Percentiles rank a stretch among this genome's conserved stretches.
These are phyloP conservation scores for Brassica napus DNA, from an alignment of 345 rosid species.

Conservation along the genomic window DNA sequence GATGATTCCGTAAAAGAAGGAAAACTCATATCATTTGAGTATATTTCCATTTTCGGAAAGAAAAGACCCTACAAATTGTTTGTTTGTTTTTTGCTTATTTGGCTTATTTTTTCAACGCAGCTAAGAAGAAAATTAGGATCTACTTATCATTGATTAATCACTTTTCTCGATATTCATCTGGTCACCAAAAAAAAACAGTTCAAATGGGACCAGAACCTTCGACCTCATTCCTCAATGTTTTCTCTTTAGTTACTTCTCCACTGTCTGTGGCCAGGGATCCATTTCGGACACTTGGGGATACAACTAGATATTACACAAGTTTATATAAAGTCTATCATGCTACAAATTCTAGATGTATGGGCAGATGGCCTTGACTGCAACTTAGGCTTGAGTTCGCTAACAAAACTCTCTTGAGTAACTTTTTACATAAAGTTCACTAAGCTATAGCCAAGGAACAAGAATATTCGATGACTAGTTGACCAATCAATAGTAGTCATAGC, in stretches of 20 bases:
- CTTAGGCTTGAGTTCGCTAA: neutral
- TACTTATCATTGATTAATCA: neutral
- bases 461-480: neutral
- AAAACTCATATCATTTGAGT: neutral
- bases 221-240: slow-evolving; percentile 4
- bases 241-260: slow-evolving; percentile 50
- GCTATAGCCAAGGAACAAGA: neutral
- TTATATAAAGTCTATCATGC: neutral
- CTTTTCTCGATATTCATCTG: slow-evolving; percentile 25
- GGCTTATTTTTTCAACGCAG: neutral
- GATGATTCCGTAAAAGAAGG: neutral
- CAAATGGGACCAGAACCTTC: slow-evolving; percentile 35
- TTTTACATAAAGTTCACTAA: neutral
- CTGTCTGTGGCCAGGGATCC: slow-evolving; percentile 90
- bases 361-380: neutral
- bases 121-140: neutral
- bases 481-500: neutral
- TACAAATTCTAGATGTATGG: neutral
- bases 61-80: neutral
- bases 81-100: neutral
- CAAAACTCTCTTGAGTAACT: neutral
- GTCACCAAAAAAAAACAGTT: slow-evolving; percentile 44
- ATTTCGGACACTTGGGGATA: slow-evolving; percentile 93
- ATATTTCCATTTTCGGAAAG: neutral
- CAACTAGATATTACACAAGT: neutral